phyloP scores from a whole-genome alignment of 371 early-diverging fungal genomes.

The Circinella minor region DNA sequence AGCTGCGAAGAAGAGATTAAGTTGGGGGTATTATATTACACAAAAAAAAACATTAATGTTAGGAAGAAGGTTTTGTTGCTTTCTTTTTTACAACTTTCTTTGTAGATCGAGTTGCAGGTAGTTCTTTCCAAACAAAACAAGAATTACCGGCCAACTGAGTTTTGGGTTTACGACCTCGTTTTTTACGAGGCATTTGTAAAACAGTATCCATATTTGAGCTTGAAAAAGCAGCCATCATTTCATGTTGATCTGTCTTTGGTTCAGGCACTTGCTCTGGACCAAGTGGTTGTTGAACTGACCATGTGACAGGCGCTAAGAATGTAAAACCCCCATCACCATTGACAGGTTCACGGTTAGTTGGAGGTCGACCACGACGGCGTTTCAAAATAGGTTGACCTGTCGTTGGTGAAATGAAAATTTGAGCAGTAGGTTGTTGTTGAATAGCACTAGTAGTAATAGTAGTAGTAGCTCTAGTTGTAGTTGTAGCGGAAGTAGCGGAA shows the following conservation, averaged over 20 bases:
- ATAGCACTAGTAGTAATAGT: background rate
- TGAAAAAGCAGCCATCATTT: constrained; percentile 46
- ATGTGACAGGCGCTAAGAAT: constrained; percentile 52
- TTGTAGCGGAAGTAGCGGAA: too few species aligned
- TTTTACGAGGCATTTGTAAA: constrained; percentile 45
- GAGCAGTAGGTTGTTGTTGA: constrained; percentile 24
- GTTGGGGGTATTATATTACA: too few species aligned
- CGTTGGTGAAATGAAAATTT: constrained; percentile 35
- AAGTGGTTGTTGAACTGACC: constrained; percentile 38
- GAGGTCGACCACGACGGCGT: constrained; percentile 51
- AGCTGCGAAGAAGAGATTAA: too few species aligned
- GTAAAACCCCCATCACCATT: constrained; percentile 40
- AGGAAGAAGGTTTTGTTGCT: too few species aligned
- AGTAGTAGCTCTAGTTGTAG: constrained; percentile 2
- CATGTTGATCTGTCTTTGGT: constrained; percentile 22
- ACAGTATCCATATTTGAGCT: constrained; percentile 48
- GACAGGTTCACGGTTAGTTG: constrained; percentile 29
- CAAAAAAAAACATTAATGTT: too few species aligned
- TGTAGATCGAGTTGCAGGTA: constrained; percentile 12
- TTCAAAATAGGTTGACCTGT: constrained; percentile 45
- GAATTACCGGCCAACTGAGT: constrained; percentile 54
- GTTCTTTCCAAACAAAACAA: constrained; percentile 53
- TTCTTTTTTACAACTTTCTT: constrained; percentile 11
- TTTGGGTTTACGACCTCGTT: constrained; percentile 55
- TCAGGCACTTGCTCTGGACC: background rate